phyloP scores from a whole-genome alignment of 1,139 yeast species.

The Hemisphaericaspora xylanilytica region DNA sequence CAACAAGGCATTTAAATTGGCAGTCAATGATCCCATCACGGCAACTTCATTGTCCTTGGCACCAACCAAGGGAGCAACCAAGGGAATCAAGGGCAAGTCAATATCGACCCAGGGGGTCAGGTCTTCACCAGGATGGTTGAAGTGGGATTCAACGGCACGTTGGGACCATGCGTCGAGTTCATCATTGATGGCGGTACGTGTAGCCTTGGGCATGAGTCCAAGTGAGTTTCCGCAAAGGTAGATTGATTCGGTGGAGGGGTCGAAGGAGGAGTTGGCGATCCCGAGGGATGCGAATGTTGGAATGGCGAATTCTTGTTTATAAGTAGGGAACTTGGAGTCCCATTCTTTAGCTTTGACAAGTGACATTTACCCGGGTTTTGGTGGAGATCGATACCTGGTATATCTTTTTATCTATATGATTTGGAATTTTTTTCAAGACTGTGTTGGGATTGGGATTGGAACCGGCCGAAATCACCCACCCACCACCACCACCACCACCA shows the following conservation, averaged over 20 bases:
- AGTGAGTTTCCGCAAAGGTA: conserved; percentile 90
- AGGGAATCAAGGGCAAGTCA: conserved; percentile 70
- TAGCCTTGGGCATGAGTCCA: conserved; percentile 78
- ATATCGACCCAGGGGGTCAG: conserved; percentile 76
- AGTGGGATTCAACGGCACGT: conserved; percentile 84
- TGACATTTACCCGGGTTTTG: conserved; percentile 6
- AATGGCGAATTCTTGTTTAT: conserved; percentile 46
- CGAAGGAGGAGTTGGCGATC: conserved; percentile 21
- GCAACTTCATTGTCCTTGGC: conserved; percentile 75
- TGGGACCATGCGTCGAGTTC: conserved; percentile 82
- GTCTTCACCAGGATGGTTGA: conserved; percentile 55
- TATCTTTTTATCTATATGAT: no score
- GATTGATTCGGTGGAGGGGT: conserved; percentile 30
- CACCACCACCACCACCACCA: no score
- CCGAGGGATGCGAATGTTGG: conserved; percentile 63
- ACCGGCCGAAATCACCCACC: no score
- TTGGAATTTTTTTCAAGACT: no score
- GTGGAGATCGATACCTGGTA: no score
- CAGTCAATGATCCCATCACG: conserved; percentile 81
- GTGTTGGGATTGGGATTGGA: no score
- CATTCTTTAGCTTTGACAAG: conserved; percentile 21
- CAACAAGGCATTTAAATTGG: conserved; percentile 73
- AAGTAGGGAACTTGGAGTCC: conserved; percentile 38
- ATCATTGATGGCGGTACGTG: conserved; percentile 53
- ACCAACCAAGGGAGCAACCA: conserved; percentile 73